phyloP scores from a whole-genome alignment of 768 basidiomycete species.

The Mycena vitilis region DNA sequence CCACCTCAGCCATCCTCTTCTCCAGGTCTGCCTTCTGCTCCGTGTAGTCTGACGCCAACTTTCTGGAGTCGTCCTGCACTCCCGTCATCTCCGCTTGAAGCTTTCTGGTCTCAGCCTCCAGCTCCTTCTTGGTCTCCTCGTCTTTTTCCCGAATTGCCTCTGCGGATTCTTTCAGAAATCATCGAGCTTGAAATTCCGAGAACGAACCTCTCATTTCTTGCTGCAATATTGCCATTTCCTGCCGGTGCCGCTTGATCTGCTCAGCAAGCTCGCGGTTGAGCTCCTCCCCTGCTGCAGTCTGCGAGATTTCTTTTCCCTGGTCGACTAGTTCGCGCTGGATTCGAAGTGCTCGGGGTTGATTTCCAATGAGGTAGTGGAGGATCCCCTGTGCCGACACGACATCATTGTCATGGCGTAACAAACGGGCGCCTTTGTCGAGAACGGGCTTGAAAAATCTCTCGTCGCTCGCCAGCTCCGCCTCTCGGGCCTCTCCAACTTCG shows the following conservation, averaged over 20 bases:
- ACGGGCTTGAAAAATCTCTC: conserved; percentile 58
- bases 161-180: conserved; percentile 13
- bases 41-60: conserved; percentile 53
- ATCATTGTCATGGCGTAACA: conserved; percentile 51
- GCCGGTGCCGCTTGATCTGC: conserved; percentile 57
- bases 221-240: conserved; percentile 60
- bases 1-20: conserved; percentile 42
- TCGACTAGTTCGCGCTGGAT: conserved; percentile 70
- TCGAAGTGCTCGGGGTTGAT: conserved; percentile 55
- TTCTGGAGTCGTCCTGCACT: conserved; percentile 52
- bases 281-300: conserved; percentile 67
- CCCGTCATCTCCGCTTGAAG: conserved; percentile 58
- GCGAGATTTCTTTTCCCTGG: conserved; percentile 57
- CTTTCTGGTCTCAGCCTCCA: conserved; percentile 56
- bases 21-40: conserved; percentile 50
- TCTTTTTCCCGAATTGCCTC: conserved; percentile 57
- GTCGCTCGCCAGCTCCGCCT: conserved; percentile 48
- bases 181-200: neutral
- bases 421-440: conserved; percentile 53
- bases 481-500: conserved; percentile 52
- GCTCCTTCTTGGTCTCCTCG: conserved; percentile 57
- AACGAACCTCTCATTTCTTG: conserved; percentile 54
- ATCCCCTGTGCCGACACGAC: conserved; percentile 55
- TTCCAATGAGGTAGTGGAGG: conserved; percentile 55
- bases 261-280: conserved; percentile 61